Base-by-base conservation (phyloP, 257 asterid species). In the Petunia axillaris region DNA sequence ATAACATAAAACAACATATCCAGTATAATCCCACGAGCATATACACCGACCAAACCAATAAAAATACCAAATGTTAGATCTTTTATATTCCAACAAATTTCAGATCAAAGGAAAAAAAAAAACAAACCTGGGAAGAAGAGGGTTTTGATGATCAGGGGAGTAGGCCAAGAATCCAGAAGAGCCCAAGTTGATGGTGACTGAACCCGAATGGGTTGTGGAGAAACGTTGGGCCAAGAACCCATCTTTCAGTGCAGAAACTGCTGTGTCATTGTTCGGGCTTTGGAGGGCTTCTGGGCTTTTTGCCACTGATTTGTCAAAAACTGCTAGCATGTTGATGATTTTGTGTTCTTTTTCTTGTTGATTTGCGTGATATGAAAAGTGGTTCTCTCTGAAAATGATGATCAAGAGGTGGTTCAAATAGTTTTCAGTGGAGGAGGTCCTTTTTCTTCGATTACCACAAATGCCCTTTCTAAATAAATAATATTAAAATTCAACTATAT, bases 271-370 rank as follows among this genome's bases (percentile, higher is more conserved):
- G 36, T 84, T 84, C 1, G 92, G 81, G 52, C 78, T 84, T 78
- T 94, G 98, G 76, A 93, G 64, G 16, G 97, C 98, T 80, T 94
- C 98, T 2, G 98, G 98, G 92, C 91, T 83, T 79, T 94, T 94
- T 1, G 98, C 97, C 75, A 91, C 95, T 46, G 95, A 86, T 85
- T 94, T 92, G 41, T 91, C 89, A 81, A 94, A 88, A 73, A 92
- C 95, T 15, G 98, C 98, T 87, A 94, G 76, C 98, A 94, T 94
- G 82, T 65, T 87, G 6, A 1, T 44, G 6, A 58, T 70, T 9
- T 68, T 58, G 16, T 40, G 35, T n/a, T n/a, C n/a, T n/a, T n/a
- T n/a, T n/a, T n/a, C n/a, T n/a, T n/a, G n/a, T 9, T 8, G 35
- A 1, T 10, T 14, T 6, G 52, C 5, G n/a, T 25, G 71, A 14